phyloP scores from a whole-genome alignment of 306 rosid genomes.

The Corylus americana region DNA sequence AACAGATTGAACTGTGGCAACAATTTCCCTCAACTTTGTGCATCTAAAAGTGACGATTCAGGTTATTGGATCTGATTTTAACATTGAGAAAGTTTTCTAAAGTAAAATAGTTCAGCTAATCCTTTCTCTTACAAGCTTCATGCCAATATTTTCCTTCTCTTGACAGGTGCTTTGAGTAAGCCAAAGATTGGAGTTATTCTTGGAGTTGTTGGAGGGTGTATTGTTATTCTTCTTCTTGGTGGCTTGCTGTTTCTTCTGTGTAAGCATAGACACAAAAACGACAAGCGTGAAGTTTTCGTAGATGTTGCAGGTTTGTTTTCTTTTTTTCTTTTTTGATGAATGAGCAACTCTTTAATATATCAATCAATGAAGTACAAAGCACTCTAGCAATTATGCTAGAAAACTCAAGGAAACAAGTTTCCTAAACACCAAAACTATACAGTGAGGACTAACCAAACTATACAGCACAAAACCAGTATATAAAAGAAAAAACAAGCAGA shows the following conservation, averaged over 20 bases:
- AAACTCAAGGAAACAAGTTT: too few species aligned
- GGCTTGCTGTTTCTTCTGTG: conserved; percentile 58
- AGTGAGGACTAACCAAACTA: too few species aligned
- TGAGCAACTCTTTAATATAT: too few species aligned
- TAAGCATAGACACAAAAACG: conserved; percentile 61
- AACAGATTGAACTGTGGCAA: conserved; percentile 71
- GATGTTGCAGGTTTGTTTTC: conserved; percentile 89
- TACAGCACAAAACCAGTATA: too few species aligned
- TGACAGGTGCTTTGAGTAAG: conserved; percentile 62
- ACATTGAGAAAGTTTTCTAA: conserved; percentile 1
- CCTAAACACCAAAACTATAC: too few species aligned
- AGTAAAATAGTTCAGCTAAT: conserved; percentile 3
- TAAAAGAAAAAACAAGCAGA: too few species aligned
- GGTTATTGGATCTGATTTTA: conserved; percentile 52
- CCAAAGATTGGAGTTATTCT: conserved; percentile 63
- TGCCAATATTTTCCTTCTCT: conserved; percentile 23
- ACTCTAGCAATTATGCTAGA: too few species aligned
- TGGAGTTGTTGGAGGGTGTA: conserved; percentile 66
- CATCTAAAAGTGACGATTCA: conserved; percentile 46
- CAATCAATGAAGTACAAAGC: too few species aligned
- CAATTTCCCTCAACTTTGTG: conserved; percentile 51
- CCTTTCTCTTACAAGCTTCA: conserved; percentile 24
- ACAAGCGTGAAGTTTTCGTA: conserved; percentile 79
- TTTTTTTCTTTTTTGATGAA: not conserved
- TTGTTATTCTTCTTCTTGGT: conserved; percentile 48